Evolutionary conservation across 2,329 filamentous ascomycete genomes (phyloP).

Genomic region (Coccinonectria pachysandricola): DNA sequence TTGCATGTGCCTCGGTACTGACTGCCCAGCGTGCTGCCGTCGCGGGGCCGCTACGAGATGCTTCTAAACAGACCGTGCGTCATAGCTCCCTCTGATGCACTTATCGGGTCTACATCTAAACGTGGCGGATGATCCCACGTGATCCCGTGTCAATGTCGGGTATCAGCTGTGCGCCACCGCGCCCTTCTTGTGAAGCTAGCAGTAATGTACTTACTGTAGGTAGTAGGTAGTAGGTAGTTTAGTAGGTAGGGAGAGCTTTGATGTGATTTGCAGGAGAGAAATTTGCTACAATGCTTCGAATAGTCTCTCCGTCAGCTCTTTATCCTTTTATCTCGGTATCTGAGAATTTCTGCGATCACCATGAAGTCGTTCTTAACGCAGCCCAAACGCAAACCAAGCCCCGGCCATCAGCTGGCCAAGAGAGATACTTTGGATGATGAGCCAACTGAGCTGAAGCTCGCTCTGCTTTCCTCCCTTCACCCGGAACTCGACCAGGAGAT

Average conservation of each 20-base stretch:
- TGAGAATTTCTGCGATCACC: constrained; percentile 6
- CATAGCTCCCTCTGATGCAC: constrained; percentile 8
- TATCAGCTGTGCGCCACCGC: constrained; percentile 5
- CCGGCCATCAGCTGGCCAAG: constrained; percentile 15
- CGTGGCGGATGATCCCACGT: constrained; percentile 12
- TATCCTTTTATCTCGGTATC: neutral
- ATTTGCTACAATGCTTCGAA: too few species aligned
- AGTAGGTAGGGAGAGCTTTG: too few species aligned
- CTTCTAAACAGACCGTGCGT: constrained; percentile 8
- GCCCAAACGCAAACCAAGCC: constrained; percentile 38
- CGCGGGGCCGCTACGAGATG: constrained; percentile 16
- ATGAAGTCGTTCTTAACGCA: constrained; percentile 51
- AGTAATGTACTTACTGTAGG: too few species aligned
- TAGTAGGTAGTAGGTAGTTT: too few species aligned
- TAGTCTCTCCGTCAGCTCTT: too few species aligned
- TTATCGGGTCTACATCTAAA: constrained; percentile 6
- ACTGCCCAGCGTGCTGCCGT: constrained; percentile 8
- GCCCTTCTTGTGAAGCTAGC: too few species aligned
- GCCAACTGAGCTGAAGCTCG: constrained; percentile 82
- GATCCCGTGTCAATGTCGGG: constrained; percentile 16
- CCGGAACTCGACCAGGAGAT: constrained; percentile 51
- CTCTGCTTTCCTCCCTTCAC: constrained; percentile 69
- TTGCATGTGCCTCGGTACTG: constrained; percentile 28
- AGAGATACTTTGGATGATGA: constrained; percentile 55
- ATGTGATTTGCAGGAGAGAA: too few species aligned